Base-by-base conservation (phyloP, 2,329 filamentous ascomycete genomes). In the Tolypocladium tundrense region DNA sequence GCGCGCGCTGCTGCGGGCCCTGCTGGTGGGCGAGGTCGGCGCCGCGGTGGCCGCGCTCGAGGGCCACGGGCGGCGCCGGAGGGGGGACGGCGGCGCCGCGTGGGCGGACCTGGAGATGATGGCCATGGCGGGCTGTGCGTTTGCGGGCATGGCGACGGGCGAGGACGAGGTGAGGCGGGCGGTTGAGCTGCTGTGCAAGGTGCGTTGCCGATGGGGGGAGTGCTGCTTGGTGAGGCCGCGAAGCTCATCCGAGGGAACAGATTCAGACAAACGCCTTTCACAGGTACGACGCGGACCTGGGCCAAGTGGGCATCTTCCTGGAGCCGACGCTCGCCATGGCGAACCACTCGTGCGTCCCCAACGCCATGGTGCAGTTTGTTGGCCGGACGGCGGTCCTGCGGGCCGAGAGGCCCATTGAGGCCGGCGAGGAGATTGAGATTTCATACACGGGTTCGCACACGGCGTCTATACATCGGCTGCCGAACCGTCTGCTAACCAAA, bases 221-320 rank as follows among this genome's bases (percentile, higher is more conserved):
- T 19, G 48, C 16, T 13, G 31, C 7, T 21, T 6, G 11, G 13
- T 4, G 48, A 9, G 14, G 6, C 2, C 43, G 27, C 39, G 24
- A 31, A 10, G 35, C 58, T 63, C 7, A 65, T 37, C 37, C 10
- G 40, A 19, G 39, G 4, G 3, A 3, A 37, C 58, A 86, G 82
- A 77, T 85, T 59, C 77, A 83, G 66, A 83, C 82, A 42, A 87
- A 87, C 68, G 76, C 82, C 4, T 87, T 87, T 66, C 81, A 82
- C 64, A 73, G 80, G 56, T 73, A 74, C 33, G 81, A 85, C 56
- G 67, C 71, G 2, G 81, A 86, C 63, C 67, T 79, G 9, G 79
- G 75, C 1, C 73, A 79, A 57, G 73, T 77, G 1, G 83, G 82
- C 31, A 72, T 84, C 37, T 86, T 82, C 60, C 70, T 86, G 42